phyloP scores from a whole-genome alignment of 768 basidiomycete species.

The Psilocybe subaeruginosa region DNA sequence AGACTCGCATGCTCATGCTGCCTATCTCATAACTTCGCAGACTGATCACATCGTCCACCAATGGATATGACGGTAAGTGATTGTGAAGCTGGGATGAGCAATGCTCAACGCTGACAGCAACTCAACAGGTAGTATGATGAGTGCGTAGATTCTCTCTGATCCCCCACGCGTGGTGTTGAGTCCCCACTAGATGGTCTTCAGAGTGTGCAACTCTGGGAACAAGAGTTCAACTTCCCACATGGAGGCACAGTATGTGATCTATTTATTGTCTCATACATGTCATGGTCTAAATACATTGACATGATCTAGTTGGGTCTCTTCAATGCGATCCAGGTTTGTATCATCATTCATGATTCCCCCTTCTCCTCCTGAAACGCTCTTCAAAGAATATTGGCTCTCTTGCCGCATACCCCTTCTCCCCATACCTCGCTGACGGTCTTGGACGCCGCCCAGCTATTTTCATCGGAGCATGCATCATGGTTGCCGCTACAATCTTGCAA shows the following conservation, averaged over 20 bases:
- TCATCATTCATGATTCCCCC: background rate
- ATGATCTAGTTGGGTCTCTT: conserved; percentile 48
- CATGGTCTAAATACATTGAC: background rate
- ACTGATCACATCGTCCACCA: conserved; percentile 63
- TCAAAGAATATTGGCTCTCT: conserved; percentile 61
- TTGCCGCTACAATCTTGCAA: conserved; percentile 58
- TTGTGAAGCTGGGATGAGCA: background rate
- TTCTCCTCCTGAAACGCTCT: too few relatives aligned
- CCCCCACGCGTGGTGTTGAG: background rate
- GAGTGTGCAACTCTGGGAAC: conserved; percentile 56
- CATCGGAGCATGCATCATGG: conserved; percentile 63
- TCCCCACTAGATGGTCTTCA: conserved; percentile 48
- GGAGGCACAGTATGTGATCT: conserved; percentile 35
- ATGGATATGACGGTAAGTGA: conserved; percentile 59
- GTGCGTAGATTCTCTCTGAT: conserved; percentile 18
- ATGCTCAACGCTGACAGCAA: conserved; percentile 2
- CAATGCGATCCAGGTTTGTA: conserved; percentile 60
- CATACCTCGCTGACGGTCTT: conserved; percentile 63
- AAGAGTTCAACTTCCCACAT: conserved; percentile 52
- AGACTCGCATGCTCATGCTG: conserved; percentile 18
- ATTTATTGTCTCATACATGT: background rate
- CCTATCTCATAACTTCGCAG: conserved; percentile 25
- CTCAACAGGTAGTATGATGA: conserved; percentile 59
- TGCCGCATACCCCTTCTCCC: conserved; percentile 62
- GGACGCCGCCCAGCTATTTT: conserved; percentile 63